Conservation (phyloP, 2,329 filamentous ascomycete species). For the Shiraia sp. region DNA sequence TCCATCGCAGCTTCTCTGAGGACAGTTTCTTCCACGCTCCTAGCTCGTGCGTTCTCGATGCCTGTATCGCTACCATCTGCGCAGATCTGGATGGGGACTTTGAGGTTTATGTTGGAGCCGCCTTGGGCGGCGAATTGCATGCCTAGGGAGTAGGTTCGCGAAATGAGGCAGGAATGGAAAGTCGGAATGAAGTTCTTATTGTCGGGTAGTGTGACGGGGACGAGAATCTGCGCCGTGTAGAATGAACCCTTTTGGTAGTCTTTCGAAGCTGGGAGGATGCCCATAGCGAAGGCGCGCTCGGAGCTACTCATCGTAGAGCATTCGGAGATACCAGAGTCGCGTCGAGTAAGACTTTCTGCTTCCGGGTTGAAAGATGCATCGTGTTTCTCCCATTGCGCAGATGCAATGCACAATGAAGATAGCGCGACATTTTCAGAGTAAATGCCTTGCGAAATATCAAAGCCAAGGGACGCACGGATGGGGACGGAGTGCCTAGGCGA, state of each 20-base stretch:
- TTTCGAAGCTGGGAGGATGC: conserved; percentile 41
- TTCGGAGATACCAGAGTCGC: conserved; percentile 48
- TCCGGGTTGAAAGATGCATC: conserved; percentile 34
- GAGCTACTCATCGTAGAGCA: conserved; percentile 29
- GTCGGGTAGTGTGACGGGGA: conserved; percentile 65
- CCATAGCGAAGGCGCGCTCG: conserved; percentile 24
- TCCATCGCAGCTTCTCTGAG: conserved; percentile 30
- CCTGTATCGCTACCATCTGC: conserved; percentile 42
- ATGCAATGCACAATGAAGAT: conserved; percentile 59
- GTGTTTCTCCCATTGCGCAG: conserved; percentile 61
- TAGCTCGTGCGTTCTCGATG: conserved; percentile 36
- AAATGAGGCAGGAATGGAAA: conserved; percentile 70
- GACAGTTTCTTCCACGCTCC: conserved; percentile 32
- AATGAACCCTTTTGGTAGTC: conserved; percentile 53
- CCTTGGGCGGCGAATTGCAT: conserved; percentile 58
- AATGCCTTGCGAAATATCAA: conserved; percentile 55
- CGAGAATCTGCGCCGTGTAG: conserved; percentile 66
- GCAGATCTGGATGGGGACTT: conserved; percentile 52
- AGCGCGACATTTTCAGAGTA: conserved; percentile 59
- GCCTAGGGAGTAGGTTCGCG: conserved; percentile 65
- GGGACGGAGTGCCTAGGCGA: conserved; percentile 57
- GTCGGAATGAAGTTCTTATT: conserved; percentile 67
- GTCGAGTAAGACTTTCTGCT: conserved; percentile 31
- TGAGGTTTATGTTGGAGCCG: conserved; percentile 42
- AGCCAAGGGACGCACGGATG: conserved; percentile 45